Evolutionary conservation across 768 basidiomycete species (phyloP), one percentile per base, ranked within the genome.

Genomic region (Tricholoma sp.): DNA sequence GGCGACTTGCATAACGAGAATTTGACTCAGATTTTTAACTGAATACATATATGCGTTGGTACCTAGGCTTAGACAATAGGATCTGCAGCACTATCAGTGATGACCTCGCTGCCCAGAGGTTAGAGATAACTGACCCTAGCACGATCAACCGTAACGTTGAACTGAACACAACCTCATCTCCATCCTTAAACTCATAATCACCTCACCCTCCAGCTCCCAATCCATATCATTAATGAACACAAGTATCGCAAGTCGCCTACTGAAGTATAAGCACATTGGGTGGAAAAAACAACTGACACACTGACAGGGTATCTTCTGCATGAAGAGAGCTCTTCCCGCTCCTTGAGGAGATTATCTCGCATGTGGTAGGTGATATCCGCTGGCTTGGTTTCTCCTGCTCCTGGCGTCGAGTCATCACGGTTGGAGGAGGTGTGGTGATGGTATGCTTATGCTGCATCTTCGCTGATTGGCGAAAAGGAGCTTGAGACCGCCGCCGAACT

Each of bases 161-260:
- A 57, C 98, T 98, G 70, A 99, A 96, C 13, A 98, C 92, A 59
- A 98, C 81, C 73, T 95, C 91, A 67, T 99, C 97, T 0, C 82
- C 78, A 32, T 85, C 74, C 68, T 88, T 74, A 56, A 98, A 72
- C 59, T 73, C 76, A 68, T 96, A 97, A 6, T 89, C 86, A 18
- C 91, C 86, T 98, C 96, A 33, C 93, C 94, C 68, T 98, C 96
- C 6, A 98, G 77, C 70, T 98, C 95, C 96, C 96, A 98, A 65
- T 98, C 96, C 1, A 91, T 91, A 63, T 96, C 91, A 65, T 98
- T 98, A 53, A 99, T 84, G 15, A 99, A 77, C 3, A 98, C 96
- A 3, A 99, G 77, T 36, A 99, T 97, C 0, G 97, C 97, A 0
- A 96, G 97, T 8, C 97, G 94, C 37, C 97, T 96, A 65, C 24